Percentiles rank a stretch among this genome's conserved stretches.
These are phyloP conservation scores for Dionaea muscipula DNA, from an alignment of 179 eudicot genomes.

Conservation along the genomic window DNA sequence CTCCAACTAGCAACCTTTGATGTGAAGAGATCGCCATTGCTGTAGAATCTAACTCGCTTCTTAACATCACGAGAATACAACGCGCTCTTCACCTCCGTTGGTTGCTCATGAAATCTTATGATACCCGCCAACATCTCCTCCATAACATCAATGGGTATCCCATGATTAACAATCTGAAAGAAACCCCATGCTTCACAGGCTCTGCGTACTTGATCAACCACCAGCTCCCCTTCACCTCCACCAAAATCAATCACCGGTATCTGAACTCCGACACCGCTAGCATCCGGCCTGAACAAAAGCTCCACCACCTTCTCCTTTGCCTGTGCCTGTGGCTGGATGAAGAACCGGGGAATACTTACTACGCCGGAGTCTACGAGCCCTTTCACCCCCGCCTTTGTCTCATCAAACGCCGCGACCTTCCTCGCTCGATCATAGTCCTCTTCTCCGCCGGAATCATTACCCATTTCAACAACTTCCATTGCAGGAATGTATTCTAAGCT, in stretches of 20 bases:
- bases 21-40: constrained; percentile 41
- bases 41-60: constrained; percentile 35
- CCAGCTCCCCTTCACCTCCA: not conserved
- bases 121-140: constrained; percentile 19
- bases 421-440: constrained; percentile 17
- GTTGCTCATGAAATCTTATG: constrained; percentile 30
- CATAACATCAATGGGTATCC: constrained; percentile 18
- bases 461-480: too few species aligned
- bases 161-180: constrained; percentile 40
- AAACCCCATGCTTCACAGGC: constrained; percentile 34
- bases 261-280: not conserved
- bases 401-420: constrained; percentile 21
- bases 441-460: not conserved
- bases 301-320: not conserved
- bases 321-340: constrained; percentile 21
- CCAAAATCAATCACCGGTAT: constrained; percentile 30
- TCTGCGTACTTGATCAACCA: constrained; percentile 16
- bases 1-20: constrained; percentile 58
- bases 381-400: constrained; percentile 34
- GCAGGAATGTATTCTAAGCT: too few species aligned
- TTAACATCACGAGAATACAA: constrained; percentile 23
- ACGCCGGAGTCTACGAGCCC: constrained; percentile 32
- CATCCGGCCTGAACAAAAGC: not conserved
- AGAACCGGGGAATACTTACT: constrained; percentile 23
- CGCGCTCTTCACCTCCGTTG: constrained; percentile 16